A percentile compares a stretch with the other conserved stretches of the same genome.
These are phyloP conservation scores for Fusarium sp. DNA, from an alignment of 2,329 filamentous ascomycete genomes.

Conservation along the genomic window DNA sequence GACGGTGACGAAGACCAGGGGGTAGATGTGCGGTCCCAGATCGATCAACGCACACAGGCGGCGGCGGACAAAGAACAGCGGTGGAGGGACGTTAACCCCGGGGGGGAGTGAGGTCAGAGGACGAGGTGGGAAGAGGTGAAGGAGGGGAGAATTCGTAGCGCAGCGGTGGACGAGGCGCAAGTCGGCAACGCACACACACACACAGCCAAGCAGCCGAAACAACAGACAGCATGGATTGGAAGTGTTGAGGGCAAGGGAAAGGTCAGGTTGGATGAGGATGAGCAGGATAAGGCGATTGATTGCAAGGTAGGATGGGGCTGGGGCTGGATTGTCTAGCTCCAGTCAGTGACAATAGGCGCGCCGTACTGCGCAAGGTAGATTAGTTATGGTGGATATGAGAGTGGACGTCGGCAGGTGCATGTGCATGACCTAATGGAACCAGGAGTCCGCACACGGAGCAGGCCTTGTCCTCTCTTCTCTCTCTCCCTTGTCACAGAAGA, in stretches of 20 bases:
- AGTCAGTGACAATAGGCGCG: slow-evolving; percentile 15
- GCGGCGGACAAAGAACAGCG: slow-evolving; percentile 23
- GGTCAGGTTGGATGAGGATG: slow-evolving; percentile 7
- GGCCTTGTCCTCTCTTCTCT: slow-evolving; percentile 27
- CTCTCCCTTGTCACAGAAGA: neutral
- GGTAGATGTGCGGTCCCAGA: slow-evolving; percentile 23
- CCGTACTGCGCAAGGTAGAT: slow-evolving; percentile 28
- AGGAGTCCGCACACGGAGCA: slow-evolving; percentile 5
- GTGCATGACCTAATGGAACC: slow-evolving; percentile 35
- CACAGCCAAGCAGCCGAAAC: neutral
- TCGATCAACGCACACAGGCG: slow-evolving; percentile 23
- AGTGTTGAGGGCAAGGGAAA: slow-evolving; percentile 4
- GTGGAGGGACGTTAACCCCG: slow-evolving; percentile 31
- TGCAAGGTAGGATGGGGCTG: slow-evolving; percentile 24
- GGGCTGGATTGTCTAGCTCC: slow-evolving; percentile 27
- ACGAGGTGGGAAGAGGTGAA: slow-evolving; percentile 4
- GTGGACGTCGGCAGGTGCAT: slow-evolving; percentile 35
- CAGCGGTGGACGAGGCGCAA: neutral
- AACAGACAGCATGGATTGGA: neutral
- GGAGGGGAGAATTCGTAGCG: neutral
- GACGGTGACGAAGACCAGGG: slow-evolving; percentile 30
- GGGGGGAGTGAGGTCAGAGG: slow-evolving; percentile 20
- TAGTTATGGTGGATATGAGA: slow-evolving; percentile 39
- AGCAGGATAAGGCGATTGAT: slow-evolving; percentile 23
- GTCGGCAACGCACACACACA: neutral